Evolutionary conservation across 441 rosid species (phyloP).

Genomic region (Gossypium aridum): DNA sequence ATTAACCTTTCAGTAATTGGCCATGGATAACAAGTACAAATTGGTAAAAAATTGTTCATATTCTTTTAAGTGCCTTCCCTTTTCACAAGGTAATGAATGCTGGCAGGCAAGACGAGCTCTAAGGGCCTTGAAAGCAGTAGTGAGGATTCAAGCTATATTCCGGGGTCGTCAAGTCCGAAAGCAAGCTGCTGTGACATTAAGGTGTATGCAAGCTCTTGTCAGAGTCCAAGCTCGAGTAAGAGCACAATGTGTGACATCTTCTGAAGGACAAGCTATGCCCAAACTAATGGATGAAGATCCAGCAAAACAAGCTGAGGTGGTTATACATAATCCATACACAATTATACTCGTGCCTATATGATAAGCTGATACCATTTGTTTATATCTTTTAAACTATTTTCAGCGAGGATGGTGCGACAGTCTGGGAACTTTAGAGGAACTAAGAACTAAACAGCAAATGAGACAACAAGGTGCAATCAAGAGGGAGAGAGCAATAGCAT

Average conservation of each 20-base stretch:
- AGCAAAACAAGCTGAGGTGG: conserved; percentile 49
- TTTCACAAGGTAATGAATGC: neutral
- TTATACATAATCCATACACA: neutral
- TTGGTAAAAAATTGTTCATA: no score
- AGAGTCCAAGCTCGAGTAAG: conserved; percentile 78
- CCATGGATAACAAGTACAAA: neutral
- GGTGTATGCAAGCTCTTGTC: conserved; percentile 96
- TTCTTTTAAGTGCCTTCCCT: no score
- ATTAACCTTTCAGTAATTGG: neutral
- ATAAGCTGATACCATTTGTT: neutral
- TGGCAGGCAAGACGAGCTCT: conserved; percentile 74
- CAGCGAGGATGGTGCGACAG: conserved; percentile 81
- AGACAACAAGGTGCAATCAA: conserved; percentile 75
- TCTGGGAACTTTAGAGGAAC: conserved; percentile 56
- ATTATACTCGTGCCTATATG: neutral
- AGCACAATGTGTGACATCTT: conserved; percentile 36
- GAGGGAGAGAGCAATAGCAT: conserved; percentile 87
- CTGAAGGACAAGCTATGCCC: conserved; percentile 25
- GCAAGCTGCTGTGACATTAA: conserved; percentile 85
- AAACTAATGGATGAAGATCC: conserved; percentile 26
- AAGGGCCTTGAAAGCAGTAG: conserved; percentile 87
- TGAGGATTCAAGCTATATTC: conserved; percentile 87
- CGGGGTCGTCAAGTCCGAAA: conserved; percentile 82
- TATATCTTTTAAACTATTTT: conserved; percentile 11
- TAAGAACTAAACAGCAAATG: conserved; percentile 37